A percentile compares a stretch with the other conserved stretches of the same genome.
phyloP scores from a whole-genome alignment of 768 basidiomycete genomes.

The Kwoniella europaea region DNA sequence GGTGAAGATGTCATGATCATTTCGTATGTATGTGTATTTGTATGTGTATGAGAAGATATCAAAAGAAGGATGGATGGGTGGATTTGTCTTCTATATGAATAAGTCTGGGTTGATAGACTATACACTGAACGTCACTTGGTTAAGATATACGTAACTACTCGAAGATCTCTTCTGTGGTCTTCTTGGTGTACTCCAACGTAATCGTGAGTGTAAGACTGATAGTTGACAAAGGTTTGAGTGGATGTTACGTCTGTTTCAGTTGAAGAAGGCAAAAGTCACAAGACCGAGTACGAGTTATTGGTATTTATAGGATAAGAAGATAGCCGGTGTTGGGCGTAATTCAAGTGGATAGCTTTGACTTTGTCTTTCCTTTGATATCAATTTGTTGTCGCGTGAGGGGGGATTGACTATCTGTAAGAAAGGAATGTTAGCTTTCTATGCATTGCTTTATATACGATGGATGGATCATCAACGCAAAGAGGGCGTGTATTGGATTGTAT shows the following conservation, averaged over 20 bases:
- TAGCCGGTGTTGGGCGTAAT: not conserved
- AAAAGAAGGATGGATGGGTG: not conserved
- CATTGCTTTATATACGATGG: too few relatives aligned
- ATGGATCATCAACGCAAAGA: too few relatives aligned
- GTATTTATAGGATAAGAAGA: not conserved
- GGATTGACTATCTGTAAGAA: not conserved
- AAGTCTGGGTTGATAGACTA: too few relatives aligned
- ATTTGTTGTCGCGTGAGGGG: not conserved
- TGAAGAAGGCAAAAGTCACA: slow-evolving; percentile 1
- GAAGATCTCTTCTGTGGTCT: not conserved
- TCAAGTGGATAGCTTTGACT: not conserved
- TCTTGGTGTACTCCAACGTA: not conserved
- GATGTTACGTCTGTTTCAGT: not conserved
- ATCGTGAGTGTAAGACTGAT: too few relatives aligned
- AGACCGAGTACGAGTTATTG: not conserved
- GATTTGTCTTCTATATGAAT: not conserved
- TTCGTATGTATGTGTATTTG: slow-evolving; percentile 2
- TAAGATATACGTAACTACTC: not conserved
- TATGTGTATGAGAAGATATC: not conserved
- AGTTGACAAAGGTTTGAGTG: not conserved
- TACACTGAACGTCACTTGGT: not conserved
- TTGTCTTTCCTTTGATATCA: not conserved
- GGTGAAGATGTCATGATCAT: slow-evolving; percentile 34
- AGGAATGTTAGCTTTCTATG: not conserved
- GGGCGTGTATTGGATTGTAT: not conserved